These are phyloP conservation scores for Claviceps paspali DNA, from an alignment of 2,329 filamentous ascomycete species.

Conservation along the genomic window DNA sequence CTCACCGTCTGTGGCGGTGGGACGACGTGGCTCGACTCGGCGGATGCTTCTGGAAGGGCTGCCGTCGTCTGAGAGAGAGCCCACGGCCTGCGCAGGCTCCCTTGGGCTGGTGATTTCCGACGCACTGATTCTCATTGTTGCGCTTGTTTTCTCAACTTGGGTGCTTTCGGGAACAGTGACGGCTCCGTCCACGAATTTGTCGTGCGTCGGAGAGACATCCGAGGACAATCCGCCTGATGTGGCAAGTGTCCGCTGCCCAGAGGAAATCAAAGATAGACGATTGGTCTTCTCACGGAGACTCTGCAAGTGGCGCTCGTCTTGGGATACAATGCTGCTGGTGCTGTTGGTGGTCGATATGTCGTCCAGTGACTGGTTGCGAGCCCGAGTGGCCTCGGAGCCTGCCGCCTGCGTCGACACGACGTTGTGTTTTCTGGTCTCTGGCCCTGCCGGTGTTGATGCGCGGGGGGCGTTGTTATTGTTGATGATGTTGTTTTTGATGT, in stretches of 20 bases:
- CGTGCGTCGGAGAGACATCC: slow-evolving; percentile 37
- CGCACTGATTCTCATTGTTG: slow-evolving; percentile 32
- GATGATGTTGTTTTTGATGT: no score
- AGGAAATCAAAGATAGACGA: slow-evolving; percentile 44
- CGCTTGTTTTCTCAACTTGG: no score
- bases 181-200: slow-evolving; percentile 15
- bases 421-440: no score
- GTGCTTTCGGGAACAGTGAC: slow-evolving; percentile 20
- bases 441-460: no score
- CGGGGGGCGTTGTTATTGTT: no score
- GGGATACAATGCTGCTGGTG: slow-evolving; percentile 40
- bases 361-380: slow-evolving; percentile 33
- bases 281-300: slow-evolving; percentile 39
- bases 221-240: slow-evolving; percentile 45
- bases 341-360: slow-evolving; percentile 42
- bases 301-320: slow-evolving; percentile 44
- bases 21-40: slow-evolving; percentile 6
- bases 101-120: slow-evolving; percentile 34
- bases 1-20: background rate
- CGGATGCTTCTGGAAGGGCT: background rate
- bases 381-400: slow-evolving; percentile 14
- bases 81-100: slow-evolving; percentile 34
- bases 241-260: slow-evolving; percentile 42
- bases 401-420: slow-evolving; percentile 6
- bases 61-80: slow-evolving; percentile 25